A percentile compares a stretch with the other conserved stretches of the same genome.
Conservation (phyloP, 805 yeast species). For the Pichia deserticola region DNA sequence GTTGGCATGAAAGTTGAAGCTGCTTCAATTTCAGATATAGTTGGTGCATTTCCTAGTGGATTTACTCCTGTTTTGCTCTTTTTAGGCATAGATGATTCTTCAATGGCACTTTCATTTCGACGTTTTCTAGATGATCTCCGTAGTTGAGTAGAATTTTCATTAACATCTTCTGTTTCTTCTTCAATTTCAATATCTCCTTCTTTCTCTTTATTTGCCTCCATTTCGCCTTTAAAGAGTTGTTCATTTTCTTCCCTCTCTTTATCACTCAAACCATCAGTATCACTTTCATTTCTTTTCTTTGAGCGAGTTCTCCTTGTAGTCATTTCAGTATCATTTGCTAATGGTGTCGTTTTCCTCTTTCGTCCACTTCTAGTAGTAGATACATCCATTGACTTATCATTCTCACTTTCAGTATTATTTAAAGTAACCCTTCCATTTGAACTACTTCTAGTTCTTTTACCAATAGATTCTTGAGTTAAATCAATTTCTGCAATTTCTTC, state of each 20-base stretch:
- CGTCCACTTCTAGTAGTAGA: conserved; percentile 6
- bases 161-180: conserved; percentile 20
- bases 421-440: neutral
- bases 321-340: neutral
- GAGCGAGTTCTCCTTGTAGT: neutral
- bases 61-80: neutral
- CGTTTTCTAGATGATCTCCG: conserved; percentile 1
- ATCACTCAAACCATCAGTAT: neutral
- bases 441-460: conserved; percentile 2
- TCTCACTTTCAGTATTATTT: neutral
- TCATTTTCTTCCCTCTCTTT: conserved; percentile 14
- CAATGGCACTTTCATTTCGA: neutral
- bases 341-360: conserved; percentile 1
- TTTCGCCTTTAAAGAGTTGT: conserved; percentile 29
- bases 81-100: neutral
- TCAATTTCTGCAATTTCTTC: neutral
- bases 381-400: neutral
- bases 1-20: neutral
- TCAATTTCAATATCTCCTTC: conserved; percentile 26
- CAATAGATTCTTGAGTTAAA: neutral
- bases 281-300: neutral
- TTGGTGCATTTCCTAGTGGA: neutral
- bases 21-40: neutral
- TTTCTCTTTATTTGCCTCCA: conserved; percentile 25
- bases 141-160: conserved; percentile 15